These are phyloP conservation scores for Fulvia fulva DNA, from an alignment of 2,329 filamentous ascomycete genomes.

Conservation along the genomic window DNA sequence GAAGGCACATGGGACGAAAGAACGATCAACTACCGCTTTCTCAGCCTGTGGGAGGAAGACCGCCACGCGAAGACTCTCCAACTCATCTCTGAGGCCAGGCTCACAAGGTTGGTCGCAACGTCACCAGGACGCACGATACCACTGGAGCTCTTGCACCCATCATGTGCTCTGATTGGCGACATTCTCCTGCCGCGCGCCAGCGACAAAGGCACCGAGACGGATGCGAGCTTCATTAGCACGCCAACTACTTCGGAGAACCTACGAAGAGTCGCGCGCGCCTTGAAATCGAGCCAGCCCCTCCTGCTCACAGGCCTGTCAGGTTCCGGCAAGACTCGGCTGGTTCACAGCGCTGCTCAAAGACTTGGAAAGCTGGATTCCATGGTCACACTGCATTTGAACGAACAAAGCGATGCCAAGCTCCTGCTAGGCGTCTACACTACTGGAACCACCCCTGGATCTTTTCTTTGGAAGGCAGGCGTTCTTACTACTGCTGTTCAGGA, in stretches of 20 bases:
- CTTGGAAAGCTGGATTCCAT: conserved; percentile 76
- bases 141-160: conserved; percentile 20
- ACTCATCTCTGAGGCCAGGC: conserved; percentile 5
- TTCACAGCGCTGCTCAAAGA: conserved; percentile 75
- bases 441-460: conserved; percentile 80
- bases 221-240: conserved; percentile 60
- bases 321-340: conserved; percentile 82
- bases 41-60: conserved; percentile 61
- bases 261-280: conserved; percentile 60
- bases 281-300: conserved; percentile 67
- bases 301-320: conserved; percentile 79
- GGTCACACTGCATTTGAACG: conserved; percentile 93
- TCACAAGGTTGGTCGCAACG: too few species aligned
- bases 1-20: conserved; percentile 71
- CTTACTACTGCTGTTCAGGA: conserved; percentile 90
- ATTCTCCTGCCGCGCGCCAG: conserved; percentile 59
- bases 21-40: conserved; percentile 73
- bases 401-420: conserved; percentile 97
- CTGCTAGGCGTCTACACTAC: conserved; percentile 92
- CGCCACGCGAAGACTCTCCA: conserved; percentile 41
- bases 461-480: conserved; percentile 87
- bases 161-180: conserved; percentile 61
- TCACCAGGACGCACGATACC: conserved; percentile 20
- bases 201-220: background rate
- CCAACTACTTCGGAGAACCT: conserved; percentile 70